phyloP scores from a whole-genome alignment of 1,284 basidiomycete genomes.

The Cryptococcus sp. region DNA sequence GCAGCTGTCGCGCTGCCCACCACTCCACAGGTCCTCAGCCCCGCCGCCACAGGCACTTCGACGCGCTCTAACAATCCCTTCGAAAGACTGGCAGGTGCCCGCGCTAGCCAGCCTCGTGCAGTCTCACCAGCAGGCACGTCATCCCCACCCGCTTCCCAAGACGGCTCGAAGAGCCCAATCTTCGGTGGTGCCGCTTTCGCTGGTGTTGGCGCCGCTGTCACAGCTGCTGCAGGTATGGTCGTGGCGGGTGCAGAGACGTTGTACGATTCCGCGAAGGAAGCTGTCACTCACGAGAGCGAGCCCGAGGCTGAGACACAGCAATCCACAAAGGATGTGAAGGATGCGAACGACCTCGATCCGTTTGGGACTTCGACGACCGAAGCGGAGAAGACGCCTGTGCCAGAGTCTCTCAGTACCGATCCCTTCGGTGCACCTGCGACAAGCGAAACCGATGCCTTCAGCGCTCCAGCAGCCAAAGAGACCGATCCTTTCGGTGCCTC shows the following conservation, averaged over 20 bases:
- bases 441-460: conserved; percentile 16
- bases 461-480: background rate
- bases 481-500: conserved; percentile 9
- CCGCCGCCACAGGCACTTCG: conserved; percentile 53
- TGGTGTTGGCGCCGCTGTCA: conserved; percentile 34
- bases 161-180: conserved; percentile 24
- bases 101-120: conserved; percentile 18
- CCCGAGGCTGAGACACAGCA: conserved; percentile 9
- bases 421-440: conserved; percentile 38
- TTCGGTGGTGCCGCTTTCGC: conserved; percentile 32
- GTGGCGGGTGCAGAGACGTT: conserved; percentile 28
- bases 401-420: conserved; percentile 13
- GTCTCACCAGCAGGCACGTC: conserved; percentile 27
- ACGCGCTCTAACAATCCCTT: conserved; percentile 91
- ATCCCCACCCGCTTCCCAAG: conserved; percentile 12
- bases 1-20: conserved; percentile 67
- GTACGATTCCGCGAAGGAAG: conserved; percentile 32
- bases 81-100: conserved; percentile 62
- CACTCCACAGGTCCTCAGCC: conserved; percentile 62
- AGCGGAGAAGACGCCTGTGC: background rate
- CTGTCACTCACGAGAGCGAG: conserved; percentile 24
- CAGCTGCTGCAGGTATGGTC: conserved; percentile 25
- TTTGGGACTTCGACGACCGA: conserved; percentile 59
- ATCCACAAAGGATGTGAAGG: conserved; percentile 1
- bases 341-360: conserved; percentile 62